Conservation (phyloP, 129 eudicot genomes). For the Ambrosia trifida region DNA sequence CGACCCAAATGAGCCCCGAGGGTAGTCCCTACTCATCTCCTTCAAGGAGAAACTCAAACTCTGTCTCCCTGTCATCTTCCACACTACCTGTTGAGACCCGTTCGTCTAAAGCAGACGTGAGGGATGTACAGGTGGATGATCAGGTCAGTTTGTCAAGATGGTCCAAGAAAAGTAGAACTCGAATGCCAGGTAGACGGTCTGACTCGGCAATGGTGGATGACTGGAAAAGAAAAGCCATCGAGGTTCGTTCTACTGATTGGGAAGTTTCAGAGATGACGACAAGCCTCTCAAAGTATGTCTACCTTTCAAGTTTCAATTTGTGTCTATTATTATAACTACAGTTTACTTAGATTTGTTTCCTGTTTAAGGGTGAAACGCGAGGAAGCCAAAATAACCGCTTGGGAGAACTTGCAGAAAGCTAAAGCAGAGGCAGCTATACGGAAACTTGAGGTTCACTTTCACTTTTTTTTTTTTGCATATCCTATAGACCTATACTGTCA, state of each 20-base stretch:
- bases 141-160: constrained; percentile 81
- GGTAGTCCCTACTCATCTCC: constrained; percentile 74
- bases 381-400: constrained; percentile 92
- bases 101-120: constrained; percentile 60
- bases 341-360: background rate
- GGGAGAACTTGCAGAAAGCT: constrained; percentile 98
- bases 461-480: constrained; percentile 15
- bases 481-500: background rate
- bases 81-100: constrained; percentile 49
- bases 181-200: constrained; percentile 34
- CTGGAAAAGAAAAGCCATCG: constrained; percentile 73
- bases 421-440: constrained; percentile 95
- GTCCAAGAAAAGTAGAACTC: constrained; percentile 62
- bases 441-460: constrained; percentile 63
- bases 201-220: constrained; percentile 57
- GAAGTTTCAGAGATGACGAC: constrained; percentile 68
- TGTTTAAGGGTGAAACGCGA: constrained; percentile 68
- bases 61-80: constrained; percentile 50
- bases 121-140: constrained; percentile 83
- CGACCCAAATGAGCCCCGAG: constrained; percentile 99
- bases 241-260: constrained; percentile 65
- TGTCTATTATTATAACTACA: background rate
- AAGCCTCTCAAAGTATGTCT: constrained; percentile 66
- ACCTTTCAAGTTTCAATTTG: background rate
- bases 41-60: constrained; percentile 30